phyloP scores from a whole-genome alignment of 2,329 filamentous ascomycete genomes.

The Claviceps cyperi region DNA sequence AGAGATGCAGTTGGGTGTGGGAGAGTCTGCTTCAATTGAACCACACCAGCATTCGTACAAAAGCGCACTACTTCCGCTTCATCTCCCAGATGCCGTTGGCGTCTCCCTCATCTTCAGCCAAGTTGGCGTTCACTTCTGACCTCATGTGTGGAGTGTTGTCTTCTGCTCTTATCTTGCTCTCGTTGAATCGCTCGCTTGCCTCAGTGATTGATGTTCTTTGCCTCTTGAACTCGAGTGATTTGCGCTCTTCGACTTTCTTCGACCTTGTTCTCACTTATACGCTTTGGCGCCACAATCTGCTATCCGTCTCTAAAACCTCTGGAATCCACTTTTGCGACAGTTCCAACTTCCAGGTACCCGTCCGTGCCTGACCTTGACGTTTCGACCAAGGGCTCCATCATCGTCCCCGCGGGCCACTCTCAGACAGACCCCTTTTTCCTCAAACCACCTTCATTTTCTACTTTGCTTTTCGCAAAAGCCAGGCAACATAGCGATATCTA shows the following conservation, averaged over 20 bases:
- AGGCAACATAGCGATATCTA: background rate
- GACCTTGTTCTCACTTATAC: constrained; percentile 5
- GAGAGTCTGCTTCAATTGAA: constrained; percentile 1
- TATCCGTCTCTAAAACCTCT: constrained; percentile 4
- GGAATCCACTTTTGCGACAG: constrained; percentile 7
- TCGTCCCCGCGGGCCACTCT: background rate
- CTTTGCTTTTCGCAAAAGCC: background rate
- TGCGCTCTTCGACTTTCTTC: background rate
- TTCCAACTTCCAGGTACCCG: constrained; percentile 12
- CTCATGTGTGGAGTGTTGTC: background rate
- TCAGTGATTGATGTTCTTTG: background rate
- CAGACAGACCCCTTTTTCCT: background rate
- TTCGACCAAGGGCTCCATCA: constrained; percentile 4
- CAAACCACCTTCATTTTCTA: background rate
- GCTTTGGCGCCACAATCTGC: constrained; percentile 7
- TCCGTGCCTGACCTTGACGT: constrained; percentile 6
- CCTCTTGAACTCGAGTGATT: background rate
- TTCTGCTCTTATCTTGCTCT: background rate
- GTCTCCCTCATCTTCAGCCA: constrained; percentile 5
- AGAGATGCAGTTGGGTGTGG: background rate
- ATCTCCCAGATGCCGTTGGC: background rate
- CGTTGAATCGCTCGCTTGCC: background rate
- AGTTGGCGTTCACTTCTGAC: constrained; percentile 1
- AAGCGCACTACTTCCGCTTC: constrained; percentile 9
- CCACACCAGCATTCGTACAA: constrained; percentile 7